Percentiles rank a stretch among this genome's conserved stretches.
These are phyloP conservation scores for Candida argentea DNA, from an alignment of 805 yeast species.

Conservation along the genomic window DNA sequence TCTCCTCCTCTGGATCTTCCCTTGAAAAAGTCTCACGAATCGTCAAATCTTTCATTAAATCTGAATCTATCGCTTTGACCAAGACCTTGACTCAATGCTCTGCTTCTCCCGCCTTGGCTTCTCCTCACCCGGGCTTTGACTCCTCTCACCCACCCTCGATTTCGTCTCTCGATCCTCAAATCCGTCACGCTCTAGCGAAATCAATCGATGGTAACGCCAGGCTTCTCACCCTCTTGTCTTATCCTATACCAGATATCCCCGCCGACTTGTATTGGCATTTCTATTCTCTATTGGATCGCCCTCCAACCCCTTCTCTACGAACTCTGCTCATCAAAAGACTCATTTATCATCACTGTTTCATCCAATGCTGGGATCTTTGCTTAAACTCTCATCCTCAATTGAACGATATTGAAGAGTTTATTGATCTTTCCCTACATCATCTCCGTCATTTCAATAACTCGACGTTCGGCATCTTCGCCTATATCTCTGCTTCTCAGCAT, in stretches of 20 bases:
- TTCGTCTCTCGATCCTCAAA: conserved; percentile 9
- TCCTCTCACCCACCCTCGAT: no score
- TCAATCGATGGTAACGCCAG: conserved; percentile 13
- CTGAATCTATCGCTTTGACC: conserved; percentile 6
- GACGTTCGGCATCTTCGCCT: conserved; percentile 17
- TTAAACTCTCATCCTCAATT: conserved; percentile 18
- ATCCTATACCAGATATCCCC: conserved; percentile 21
- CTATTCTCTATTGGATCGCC: conserved; percentile 8
- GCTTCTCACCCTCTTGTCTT: conserved; percentile 12
- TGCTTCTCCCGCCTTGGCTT: no score
- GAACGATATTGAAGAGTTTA: conserved; percentile 27
- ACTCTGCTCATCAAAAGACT: conserved; percentile 17
- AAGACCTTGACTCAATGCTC: conserved; percentile 5
- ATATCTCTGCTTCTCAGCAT: conserved; percentile 13
- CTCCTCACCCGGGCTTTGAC: no score
- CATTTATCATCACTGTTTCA: conserved; percentile 21
- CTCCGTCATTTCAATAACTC: conserved; percentile 10
- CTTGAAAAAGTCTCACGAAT: conserved; percentile 5
- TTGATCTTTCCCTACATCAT: conserved; percentile 16
- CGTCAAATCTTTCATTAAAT: conserved; percentile 5
- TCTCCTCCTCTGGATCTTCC: no score
- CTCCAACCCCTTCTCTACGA: conserved; percentile 11
- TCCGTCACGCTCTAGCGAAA: conserved; percentile 10
- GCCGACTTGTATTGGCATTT: conserved; percentile 14
- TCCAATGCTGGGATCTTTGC: conserved; percentile 20